A percentile compares a stretch with the other conserved stretches of the same genome.
These are phyloP conservation scores for Acanthamoeba sp. DNA, from an alignment of 208 protist genomes.

Conservation along the genomic window DNA sequence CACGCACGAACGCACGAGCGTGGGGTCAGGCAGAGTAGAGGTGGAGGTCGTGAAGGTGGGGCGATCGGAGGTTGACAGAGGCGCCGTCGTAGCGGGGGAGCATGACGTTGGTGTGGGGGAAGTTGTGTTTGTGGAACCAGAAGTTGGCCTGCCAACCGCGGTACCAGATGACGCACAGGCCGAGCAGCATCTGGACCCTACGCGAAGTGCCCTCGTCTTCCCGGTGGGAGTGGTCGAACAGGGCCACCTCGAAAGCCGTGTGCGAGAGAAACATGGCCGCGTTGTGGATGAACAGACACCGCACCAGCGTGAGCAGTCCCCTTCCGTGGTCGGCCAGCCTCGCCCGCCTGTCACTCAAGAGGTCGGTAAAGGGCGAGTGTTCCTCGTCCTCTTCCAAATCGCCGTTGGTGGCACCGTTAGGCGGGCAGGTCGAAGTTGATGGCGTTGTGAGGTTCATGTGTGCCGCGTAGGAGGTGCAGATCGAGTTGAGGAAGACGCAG, in stretches of 20 bases:
- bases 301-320: neutral
- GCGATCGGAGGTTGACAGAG: neutral
- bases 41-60: no score
- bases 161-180: neutral
- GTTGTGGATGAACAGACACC: slow-evolving; percentile 9
- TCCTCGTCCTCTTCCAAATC: neutral
- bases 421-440: no score
- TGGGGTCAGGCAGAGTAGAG: no score
- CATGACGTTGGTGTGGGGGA: neutral
- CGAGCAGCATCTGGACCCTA: neutral
- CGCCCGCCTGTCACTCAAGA: no score
- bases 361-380: neutral
- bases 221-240: no score
- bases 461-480: neutral
- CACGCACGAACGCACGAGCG: no score
- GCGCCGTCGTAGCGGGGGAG: neutral
- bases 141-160: neutral
- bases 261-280: neutral
- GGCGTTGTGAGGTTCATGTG: slow-evolving; percentile 20
- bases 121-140: slow-evolving; percentile 35
- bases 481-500: neutral
- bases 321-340: no score
- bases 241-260: neutral
- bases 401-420: neutral
- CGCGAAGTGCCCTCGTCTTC: neutral